Conservation (phyloP, 1,284 basidiomycete genomes). For the Sporisorium graminicola region DNA sequence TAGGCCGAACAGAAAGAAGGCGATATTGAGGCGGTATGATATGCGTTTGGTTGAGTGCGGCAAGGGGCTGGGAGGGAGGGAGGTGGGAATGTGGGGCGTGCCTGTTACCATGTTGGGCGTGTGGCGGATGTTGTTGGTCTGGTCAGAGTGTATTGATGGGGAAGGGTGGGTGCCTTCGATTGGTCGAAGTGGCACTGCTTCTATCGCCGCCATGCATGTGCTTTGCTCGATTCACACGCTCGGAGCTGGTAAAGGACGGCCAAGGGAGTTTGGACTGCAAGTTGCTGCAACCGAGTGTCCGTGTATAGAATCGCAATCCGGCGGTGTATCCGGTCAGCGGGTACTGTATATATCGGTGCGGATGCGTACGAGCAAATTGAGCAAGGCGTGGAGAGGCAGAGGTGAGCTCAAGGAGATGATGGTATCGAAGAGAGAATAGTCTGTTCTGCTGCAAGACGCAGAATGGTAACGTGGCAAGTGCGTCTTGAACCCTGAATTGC, state of each 20-base stretch:
- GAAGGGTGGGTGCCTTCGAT: constrained; percentile 8
- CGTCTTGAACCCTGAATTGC: constrained; percentile 11
- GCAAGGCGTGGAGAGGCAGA: not conserved
- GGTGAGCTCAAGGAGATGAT: not conserved
- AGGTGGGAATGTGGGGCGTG: not conserved
- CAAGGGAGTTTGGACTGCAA: not conserved
- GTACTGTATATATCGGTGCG: too few relatives aligned
- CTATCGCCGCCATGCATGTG: constrained; percentile 35
- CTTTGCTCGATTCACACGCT: not conserved
- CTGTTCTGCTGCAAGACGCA: too few relatives aligned
- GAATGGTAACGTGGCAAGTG: constrained; percentile 3
- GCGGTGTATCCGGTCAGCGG: too few relatives aligned
- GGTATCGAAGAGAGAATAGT: not conserved
- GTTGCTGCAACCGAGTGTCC: not conserved
- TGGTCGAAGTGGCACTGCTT: constrained; percentile 29
- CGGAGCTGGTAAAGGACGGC: too few relatives aligned
- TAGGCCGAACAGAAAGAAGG: constrained; percentile 69
- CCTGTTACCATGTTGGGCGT: constrained; percentile 13
- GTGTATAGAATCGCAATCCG: not conserved
- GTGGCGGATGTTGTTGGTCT: too few relatives aligned
- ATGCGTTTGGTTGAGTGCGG: constrained; percentile 6
- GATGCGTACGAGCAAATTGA: not conserved
- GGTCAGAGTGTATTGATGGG: not conserved
- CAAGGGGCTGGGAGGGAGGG: not conserved
- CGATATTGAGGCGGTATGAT: constrained; percentile 41